Percentiles rank a stretch among this genome's conserved stretches.
Conservation (phyloP, 306 rosid species). For the Carpinus fangiana region DNA sequence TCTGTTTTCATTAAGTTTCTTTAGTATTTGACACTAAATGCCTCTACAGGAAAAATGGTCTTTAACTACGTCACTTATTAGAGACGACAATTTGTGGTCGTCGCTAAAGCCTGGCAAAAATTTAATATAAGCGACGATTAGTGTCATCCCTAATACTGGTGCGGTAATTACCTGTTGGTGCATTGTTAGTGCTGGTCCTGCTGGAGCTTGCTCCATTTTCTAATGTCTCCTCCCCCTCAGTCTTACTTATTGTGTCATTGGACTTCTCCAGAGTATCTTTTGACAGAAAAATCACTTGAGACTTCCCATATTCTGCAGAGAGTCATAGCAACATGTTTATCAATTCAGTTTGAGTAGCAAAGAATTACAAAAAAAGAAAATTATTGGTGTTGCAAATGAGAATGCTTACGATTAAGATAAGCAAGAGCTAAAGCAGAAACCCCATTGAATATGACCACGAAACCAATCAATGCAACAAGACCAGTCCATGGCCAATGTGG, state of each 20-base stretch:
- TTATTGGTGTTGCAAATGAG: constrained; percentile 9
- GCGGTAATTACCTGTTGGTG: neutral
- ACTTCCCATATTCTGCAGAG: constrained; percentile 25
- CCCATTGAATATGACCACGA: constrained; percentile 30
- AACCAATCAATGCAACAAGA: constrained; percentile 36
- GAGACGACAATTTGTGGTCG: no score
- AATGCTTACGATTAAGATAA: constrained; percentile 39
- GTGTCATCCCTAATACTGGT: no score
- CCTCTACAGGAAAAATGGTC: no score
- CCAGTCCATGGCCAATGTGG: constrained; percentile 48
- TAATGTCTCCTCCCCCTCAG: neutral
- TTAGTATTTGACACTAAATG: no score
- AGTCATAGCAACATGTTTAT: constrained; percentile 20
- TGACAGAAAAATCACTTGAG: constrained; percentile 10
- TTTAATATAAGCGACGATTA: no score
- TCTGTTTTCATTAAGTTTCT: no score
- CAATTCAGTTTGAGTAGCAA: neutral
- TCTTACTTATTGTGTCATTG: neutral
- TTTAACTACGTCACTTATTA: no score
- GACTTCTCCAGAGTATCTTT: constrained; percentile 6
- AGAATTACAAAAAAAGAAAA: neutral
- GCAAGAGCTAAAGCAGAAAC: constrained; percentile 28
- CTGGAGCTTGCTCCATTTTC: constrained; percentile 7
- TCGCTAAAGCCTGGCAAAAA: no score
- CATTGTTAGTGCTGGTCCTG: neutral